Evolutionary conservation across 306 rosid genomes (phyloP), one percentile per base, ranked within the genome.

Genomic region (Cucumis hystrix): DNA sequence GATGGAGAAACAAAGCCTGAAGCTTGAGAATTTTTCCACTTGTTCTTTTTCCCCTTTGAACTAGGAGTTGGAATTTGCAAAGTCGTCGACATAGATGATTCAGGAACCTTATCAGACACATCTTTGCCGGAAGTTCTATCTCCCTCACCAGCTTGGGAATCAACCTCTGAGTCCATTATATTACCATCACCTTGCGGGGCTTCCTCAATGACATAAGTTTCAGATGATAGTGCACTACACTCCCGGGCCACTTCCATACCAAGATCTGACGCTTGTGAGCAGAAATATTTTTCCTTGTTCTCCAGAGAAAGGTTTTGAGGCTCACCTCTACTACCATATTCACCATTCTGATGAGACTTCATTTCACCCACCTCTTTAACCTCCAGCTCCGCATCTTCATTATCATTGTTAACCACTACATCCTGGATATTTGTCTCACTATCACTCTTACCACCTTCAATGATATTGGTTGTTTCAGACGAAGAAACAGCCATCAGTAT

Each of bases 181-280:
- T 56, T 78, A 84, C 81, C 91, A 79, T 79, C 82, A 83, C 73
- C 83, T 70, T 85, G 88, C 57, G 80, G 87, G 18, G 83, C 74
- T 79, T 88, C 93, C 78, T 86, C 97, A 0, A 81, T 35, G 54
- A 75, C 57, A 75, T 84, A 88, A 55, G 86, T 81, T 79, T 89
- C 97, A 66, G 89, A 70, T 70, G 97, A 84, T 81, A 86, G 84
- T 12, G 87, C 91, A 84, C 84, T 63, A 80, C 93, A 88, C 61
- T 92, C 96, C 79, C 96, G 90, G 70, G 91, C 92, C 97, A 96
- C 87, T 82, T 89, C 97, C 79, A 91, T 87, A 77, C 99, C 98
- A 81, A 96, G 98, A 91, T 92, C 98, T 15, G 99, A 92, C 10
- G 96, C 96, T 82, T 96, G 99, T 28, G 99, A 92, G 87, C 96